Percentiles rank a stretch among this genome's conserved stretches.
Evolutionary conservation across 257 asterid species (phyloP).

Genomic region (Mitragyna speciosa): DNA sequence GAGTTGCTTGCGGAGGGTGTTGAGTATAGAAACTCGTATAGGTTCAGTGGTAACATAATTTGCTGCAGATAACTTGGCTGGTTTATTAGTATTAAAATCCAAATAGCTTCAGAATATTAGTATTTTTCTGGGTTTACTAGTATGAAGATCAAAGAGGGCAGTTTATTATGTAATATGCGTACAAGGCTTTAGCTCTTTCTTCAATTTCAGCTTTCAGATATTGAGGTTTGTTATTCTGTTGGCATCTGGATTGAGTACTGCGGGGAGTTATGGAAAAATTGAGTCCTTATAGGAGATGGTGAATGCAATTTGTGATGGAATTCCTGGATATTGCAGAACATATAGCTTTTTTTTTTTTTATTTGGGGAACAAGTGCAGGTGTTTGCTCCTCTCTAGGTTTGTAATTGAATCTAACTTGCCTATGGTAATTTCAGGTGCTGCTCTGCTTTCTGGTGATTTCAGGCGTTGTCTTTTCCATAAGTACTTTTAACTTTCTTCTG

Average conservation of each 20-base stretch:
- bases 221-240: conserved; percentile 1
- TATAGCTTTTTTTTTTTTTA: not conserved
- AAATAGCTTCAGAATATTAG: not conserved
- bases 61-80: not conserved
- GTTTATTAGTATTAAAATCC: not conserved
- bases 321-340: too few relatives aligned
- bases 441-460: not conserved
- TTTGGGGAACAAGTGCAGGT: not conserved
- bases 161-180: not conserved
- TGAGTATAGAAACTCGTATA: conserved; percentile 11
- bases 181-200: not conserved
- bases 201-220: too few relatives aligned
- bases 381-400: not conserved
- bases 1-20: conserved; percentile 22
- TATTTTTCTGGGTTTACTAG: not conserved
- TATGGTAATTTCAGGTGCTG: too few relatives aligned
- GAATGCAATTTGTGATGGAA: not conserved
- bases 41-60: not conserved
- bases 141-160: conserved; percentile 8
- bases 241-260: not conserved
- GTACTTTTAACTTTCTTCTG: conserved; percentile 16
- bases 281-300: too few relatives aligned
- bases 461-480: not conserved
- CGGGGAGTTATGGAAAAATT: not conserved
- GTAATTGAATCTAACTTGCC: not conserved